Evolutionary conservation across 257 asterid species (phyloP).

Genomic region (Rubia yunnanensis): DNA sequence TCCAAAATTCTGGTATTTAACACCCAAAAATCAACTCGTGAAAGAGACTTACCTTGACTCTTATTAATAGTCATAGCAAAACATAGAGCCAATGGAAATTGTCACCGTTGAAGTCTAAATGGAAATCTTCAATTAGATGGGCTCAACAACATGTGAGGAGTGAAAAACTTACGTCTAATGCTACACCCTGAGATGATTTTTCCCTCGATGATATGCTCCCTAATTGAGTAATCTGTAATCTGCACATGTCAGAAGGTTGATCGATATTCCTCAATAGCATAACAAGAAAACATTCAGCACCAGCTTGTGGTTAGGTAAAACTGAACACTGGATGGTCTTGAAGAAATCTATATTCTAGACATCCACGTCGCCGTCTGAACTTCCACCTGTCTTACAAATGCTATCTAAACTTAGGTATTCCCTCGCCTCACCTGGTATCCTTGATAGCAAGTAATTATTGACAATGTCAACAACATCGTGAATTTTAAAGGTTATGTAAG

Average conservation of each 20-base stretch:
- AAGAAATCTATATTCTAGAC: not conserved
- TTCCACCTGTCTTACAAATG: not conserved
- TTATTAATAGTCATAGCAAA: not conserved
- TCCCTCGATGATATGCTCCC: not conserved
- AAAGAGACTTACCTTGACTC: not conserved
- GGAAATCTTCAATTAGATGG: not conserved
- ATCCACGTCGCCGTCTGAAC: not conserved
- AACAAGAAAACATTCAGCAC: not conserved
- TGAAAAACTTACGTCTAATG: too few relatives aligned
- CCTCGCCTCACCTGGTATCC: not conserved
- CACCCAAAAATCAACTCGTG: too few relatives aligned
- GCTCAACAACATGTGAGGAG: too few relatives aligned
- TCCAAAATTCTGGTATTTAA: too few relatives aligned
- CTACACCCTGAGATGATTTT: not conserved
- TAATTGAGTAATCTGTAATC: not conserved
- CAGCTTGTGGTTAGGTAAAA: not conserved
- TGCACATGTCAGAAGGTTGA: not conserved
- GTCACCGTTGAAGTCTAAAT: not conserved
- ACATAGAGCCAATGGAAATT: not conserved
- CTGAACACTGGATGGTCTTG: not conserved
- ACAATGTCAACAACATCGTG: not conserved
- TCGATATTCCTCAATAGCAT: not conserved
- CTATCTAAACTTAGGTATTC: not conserved
- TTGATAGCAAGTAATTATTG: not conserved
- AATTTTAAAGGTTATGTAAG: not conserved